Evolutionary conservation across 2,329 filamentous ascomycete species (phyloP).

Genomic region (Pseudopyricularia cyperi): DNA sequence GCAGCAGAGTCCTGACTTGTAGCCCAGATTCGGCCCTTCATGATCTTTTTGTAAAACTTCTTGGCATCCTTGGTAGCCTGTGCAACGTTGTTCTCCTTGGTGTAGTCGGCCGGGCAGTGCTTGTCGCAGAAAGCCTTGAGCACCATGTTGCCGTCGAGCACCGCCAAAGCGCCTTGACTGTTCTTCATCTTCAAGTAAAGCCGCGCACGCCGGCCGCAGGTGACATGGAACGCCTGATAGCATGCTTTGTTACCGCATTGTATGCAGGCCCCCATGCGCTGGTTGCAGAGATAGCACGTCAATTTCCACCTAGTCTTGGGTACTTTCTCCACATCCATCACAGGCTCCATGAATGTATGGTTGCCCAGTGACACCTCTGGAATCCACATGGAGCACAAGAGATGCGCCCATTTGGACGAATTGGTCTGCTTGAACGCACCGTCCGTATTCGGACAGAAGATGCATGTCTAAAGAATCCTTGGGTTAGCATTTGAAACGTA

Average conservation of each 20-base stretch:
- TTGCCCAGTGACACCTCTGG: slow-evolving; percentile 94
- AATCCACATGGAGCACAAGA: slow-evolving; percentile 97
- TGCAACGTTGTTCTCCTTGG: slow-evolving; percentile 72
- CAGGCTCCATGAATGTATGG: slow-evolving; percentile 93
- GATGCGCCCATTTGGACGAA: slow-evolving; percentile 89
- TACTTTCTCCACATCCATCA: slow-evolving; percentile 96
- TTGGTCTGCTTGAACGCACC: slow-evolving; percentile 98
- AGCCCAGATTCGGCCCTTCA: slow-evolving; percentile 84
- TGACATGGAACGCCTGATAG: slow-evolving; percentile 94
- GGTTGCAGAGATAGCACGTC: slow-evolving; percentile 90
- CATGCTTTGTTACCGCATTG: slow-evolving; percentile 97
- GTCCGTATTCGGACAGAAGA: slow-evolving; percentile 96
- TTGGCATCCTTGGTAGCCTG: slow-evolving; percentile 71
- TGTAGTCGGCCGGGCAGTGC: slow-evolving; percentile 83
- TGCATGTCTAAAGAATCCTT: slow-evolving; percentile 55
- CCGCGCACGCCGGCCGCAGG: slow-evolving; percentile 76
- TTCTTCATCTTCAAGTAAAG: slow-evolving; percentile 97
- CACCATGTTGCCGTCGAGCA: slow-evolving; percentile 66
- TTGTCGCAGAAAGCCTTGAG: slow-evolving; percentile 94
- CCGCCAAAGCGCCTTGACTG: slow-evolving; percentile 62
- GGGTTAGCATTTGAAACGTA: not conserved
- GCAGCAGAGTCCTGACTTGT: slow-evolving; percentile 77
- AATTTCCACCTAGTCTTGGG: slow-evolving; percentile 90
- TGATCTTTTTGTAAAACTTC: slow-evolving; percentile 77
- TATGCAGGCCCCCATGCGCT: slow-evolving; percentile 96